phyloP scores from a whole-genome alignment of 805 yeast species.

The Metschnikowia proteae region DNA sequence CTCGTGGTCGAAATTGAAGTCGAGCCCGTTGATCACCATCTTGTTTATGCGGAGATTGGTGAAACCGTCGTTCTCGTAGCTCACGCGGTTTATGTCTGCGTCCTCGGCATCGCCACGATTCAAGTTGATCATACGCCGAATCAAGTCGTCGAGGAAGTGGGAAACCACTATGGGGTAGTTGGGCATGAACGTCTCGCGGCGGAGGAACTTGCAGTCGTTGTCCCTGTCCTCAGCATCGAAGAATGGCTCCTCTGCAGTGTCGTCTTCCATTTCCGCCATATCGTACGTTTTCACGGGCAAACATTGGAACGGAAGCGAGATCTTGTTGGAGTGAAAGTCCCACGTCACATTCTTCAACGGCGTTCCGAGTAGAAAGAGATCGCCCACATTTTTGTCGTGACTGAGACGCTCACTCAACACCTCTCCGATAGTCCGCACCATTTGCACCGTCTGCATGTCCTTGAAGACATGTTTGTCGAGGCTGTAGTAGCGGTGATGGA shows the following conservation, averaged over 20 bases:
- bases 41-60: conserved; percentile 24
- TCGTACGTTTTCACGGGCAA: conserved; percentile 30
- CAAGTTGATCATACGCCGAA: conserved; percentile 30
- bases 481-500: conserved; percentile 61
- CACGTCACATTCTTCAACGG: conserved; percentile 25
- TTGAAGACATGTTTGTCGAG: conserved; percentile 42
- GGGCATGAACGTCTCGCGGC: conserved; percentile 15
- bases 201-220: conserved; percentile 15
- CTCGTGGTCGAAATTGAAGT: conserved; percentile 34
- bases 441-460: conserved; percentile 58
- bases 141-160: conserved; percentile 35
- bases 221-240: conserved; percentile 22
- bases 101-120: conserved; percentile 43
- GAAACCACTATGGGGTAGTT: conserved; percentile 23
- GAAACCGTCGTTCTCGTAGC: conserved; percentile 36
- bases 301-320: conserved; percentile 32
- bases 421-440: conserved; percentile 52
- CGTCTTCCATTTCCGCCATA: conserved; percentile 36
- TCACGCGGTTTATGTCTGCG: conserved; percentile 21
- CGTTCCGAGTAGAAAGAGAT: conserved; percentile 10
- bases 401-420: conserved; percentile 24
- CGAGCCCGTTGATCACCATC: conserved; percentile 32
- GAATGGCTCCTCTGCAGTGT: conserved; percentile 18
- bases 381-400: conserved; percentile 16
- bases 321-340: conserved; percentile 30